phyloP scores from a whole-genome alignment of 2,329 filamentous ascomycete species.

The Harringtonia aguacate region DNA sequence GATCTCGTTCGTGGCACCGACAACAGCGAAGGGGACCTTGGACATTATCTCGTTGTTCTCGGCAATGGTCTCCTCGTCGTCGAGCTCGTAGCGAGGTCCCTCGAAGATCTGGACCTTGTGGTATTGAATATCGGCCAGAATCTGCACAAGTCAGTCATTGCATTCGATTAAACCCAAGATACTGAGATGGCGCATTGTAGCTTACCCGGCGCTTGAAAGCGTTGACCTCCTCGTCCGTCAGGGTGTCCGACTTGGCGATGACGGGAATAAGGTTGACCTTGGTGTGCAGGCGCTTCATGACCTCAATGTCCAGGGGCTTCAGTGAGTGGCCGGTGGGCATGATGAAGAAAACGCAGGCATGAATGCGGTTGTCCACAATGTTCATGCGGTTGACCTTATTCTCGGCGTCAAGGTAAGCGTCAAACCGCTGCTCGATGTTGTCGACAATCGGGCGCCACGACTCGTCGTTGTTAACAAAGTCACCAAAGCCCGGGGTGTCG shows the following conservation, averaged over 20 bases:
- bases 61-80: conserved; percentile 98
- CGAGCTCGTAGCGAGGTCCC: conserved; percentile 93
- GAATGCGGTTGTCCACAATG: conserved; percentile 98
- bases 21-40: conserved; percentile 96
- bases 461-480: conserved; percentile 99
- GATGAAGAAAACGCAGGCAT: conserved; percentile 99
- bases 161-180: background rate
- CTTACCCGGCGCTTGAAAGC: conserved; percentile 94
- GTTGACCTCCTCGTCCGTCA: conserved; percentile 92
- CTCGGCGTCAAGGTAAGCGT: conserved; percentile 96
- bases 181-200: too few species aligned
- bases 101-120: conserved; percentile 99
- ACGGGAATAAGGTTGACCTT: conserved; percentile 99
- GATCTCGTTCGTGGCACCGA: conserved; percentile 93
- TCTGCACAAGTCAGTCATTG: conserved; percentile 42
- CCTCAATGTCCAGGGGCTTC: conserved; percentile 97
- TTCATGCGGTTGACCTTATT: conserved; percentile 99
- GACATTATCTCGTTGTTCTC: conserved; percentile 99
- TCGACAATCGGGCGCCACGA: conserved; percentile 98
- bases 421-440: conserved; percentile 98
- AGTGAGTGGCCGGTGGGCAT: conserved; percentile 96
- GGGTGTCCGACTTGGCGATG: conserved; percentile 95
- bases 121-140: conserved; percentile 91
- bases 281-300: conserved; percentile 98
- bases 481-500: conserved; percentile 94